Percentiles rank a stretch among this genome's conserved stretches.
Conservation (phyloP, 495 filamentous ascomycete species). For the Echria macrotheca region DNA sequence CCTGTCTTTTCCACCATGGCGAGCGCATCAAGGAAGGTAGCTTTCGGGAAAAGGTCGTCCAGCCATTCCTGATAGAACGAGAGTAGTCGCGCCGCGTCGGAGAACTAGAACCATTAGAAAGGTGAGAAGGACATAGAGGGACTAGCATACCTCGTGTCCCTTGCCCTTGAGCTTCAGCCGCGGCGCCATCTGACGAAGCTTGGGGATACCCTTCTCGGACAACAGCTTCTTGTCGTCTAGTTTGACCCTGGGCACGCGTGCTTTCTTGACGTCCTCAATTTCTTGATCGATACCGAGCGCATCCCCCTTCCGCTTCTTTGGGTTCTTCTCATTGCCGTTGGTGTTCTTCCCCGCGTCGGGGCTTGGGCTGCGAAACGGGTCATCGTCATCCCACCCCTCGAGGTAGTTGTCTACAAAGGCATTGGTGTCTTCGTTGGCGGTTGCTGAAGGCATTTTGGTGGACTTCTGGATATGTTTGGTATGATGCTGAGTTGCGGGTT, state of each 20-base stretch:
- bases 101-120: slow-evolving; percentile 54
- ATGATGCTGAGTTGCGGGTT: no score
- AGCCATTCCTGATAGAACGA: slow-evolving; percentile 96
- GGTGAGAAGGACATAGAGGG: not conserved
- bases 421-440: slow-evolving; percentile 8
- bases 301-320: slow-evolving; percentile 32
- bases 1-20: slow-evolving; percentile 91
- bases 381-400: slow-evolving; percentile 29
- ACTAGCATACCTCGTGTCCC: slow-evolving; percentile 72
- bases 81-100: slow-evolving; percentile 74
- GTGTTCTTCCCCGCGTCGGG: slow-evolving; percentile 21
- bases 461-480: not conserved
- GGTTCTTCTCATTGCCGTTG: slow-evolving; percentile 20
- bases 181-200: slow-evolving; percentile 64
- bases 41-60: slow-evolving; percentile 90
- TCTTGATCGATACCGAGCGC: slow-evolving; percentile 78
- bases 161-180: slow-evolving; percentile 83
- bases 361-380: slow-evolving; percentile 29
- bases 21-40: slow-evolving; percentile 86
- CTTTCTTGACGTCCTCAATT: slow-evolving; percentile 69
- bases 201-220: slow-evolving; percentile 76
- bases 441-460: slow-evolving; percentile 17
- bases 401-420: slow-evolving; percentile 22
- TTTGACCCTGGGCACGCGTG: slow-evolving; percentile 68
- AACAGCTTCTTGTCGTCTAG: slow-evolving; percentile 78